phyloP scores from a whole-genome alignment of 1,139 yeast genomes.

The Suhomyces wounanorum region DNA sequence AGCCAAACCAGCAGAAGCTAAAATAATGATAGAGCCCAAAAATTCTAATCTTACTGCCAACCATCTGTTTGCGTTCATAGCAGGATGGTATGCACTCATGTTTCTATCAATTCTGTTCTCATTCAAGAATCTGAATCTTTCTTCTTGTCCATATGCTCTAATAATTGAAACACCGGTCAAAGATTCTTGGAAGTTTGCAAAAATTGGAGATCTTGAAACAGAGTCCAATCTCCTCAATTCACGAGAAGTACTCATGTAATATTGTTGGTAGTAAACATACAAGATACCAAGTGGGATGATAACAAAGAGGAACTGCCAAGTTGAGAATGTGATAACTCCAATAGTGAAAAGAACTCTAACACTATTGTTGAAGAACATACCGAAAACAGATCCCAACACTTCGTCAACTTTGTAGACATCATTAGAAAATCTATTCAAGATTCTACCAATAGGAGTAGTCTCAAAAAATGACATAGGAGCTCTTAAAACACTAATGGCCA shows the following conservation, averaged over 20 bases:
- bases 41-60: conserved; percentile 90
- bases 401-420: conserved; percentile 94
- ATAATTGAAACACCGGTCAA: conserved; percentile 87
- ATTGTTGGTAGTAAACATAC: conserved; percentile 84
- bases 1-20: conserved; percentile 82
- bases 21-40: conserved; percentile 82
- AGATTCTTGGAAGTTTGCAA: conserved; percentile 96
- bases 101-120: conserved; percentile 79
- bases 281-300: conserved; percentile 70
- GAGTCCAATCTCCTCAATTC: conserved; percentile 94
- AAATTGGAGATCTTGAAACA: conserved; percentile 89
- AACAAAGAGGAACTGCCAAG: conserved; percentile 82
- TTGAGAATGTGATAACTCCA: conserved; percentile 78
- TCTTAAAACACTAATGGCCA: conserved; percentile 79
- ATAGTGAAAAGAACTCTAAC: conserved; percentile 80
- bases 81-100: conserved; percentile 89
- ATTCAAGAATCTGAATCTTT: conserved; percentile 72
- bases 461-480: conserved; percentile 98
- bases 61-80: conserved; percentile 96
- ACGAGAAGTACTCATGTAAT: conserved; percentile 86
- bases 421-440: conserved; percentile 89
- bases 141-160: conserved; percentile 80
- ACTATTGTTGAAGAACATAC: conserved; percentile 74
- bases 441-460: conserved; percentile 94
- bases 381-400: conserved; percentile 77